phyloP scores from a whole-genome alignment of 176 grass and related monocot species.

The Zoysia japonica region DNA sequence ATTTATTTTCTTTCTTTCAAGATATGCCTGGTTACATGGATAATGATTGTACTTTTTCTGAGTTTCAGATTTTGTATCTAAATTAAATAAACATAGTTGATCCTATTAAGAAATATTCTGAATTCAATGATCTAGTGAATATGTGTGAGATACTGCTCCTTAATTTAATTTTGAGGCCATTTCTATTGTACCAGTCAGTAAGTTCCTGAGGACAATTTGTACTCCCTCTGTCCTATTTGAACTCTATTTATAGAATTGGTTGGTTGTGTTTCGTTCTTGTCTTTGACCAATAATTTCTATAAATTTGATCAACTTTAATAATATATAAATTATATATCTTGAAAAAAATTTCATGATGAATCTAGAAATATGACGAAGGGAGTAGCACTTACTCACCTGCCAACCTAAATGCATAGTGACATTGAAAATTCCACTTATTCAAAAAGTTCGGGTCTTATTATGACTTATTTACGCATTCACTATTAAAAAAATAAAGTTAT shows the following conservation, averaged over 20 bases:
- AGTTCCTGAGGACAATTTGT: not conserved
- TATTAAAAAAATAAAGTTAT: too few relatives aligned
- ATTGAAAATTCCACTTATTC: not conserved
- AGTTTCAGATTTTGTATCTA: slow-evolving; percentile 15
- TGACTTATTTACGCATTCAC: not conserved
- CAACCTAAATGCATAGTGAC: not conserved
- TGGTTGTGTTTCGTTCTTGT: too few relatives aligned
- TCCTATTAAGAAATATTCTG: not conserved
- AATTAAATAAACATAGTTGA: slow-evolving; percentile 1
- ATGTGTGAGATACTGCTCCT: not conserved
- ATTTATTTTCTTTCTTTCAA: slow-evolving; percentile 16
- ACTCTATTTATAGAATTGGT: too few relatives aligned
- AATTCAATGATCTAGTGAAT: slow-evolving; percentile 2
- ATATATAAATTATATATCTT: too few relatives aligned
- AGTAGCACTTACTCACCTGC: too few relatives aligned
- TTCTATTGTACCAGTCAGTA: not conserved
- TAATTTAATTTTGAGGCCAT: not conserved
- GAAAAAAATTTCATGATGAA: too few relatives aligned
- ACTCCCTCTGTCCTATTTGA: too few relatives aligned
- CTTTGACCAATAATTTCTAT: too few relatives aligned
- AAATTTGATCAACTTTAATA: too few relatives aligned
- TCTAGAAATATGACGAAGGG: too few relatives aligned
- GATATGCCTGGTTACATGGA: not conserved
- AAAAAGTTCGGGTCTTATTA: not conserved
- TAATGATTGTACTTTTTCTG: not conserved